Conservation (phyloP, 192 early-diverging fungal species). For the Rhizophagus prolifer region DNA sequence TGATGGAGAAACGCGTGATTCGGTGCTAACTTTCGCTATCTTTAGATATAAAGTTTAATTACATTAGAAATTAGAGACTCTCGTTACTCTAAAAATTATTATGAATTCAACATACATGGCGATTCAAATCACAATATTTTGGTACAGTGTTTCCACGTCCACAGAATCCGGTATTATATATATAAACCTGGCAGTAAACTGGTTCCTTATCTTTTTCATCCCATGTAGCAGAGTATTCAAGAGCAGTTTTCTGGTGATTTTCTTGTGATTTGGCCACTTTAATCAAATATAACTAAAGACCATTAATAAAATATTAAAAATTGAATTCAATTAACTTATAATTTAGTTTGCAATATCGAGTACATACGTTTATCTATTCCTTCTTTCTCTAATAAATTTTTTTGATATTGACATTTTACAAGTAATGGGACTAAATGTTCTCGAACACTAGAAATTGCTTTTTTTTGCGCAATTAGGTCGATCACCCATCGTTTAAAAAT, state of each 20-base stretch:
- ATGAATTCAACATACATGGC: conserved; percentile 53
- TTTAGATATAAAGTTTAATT: conserved; percentile 20
- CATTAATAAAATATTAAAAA: too few relatives aligned
- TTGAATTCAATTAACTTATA: too few relatives aligned
- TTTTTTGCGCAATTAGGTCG: conserved; percentile 66
- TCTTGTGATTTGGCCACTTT: conserved; percentile 33
- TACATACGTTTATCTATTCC: conserved; percentile 61
- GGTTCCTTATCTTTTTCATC: conserved; percentile 46
- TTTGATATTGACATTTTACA: conserved; percentile 81
- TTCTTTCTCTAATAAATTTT: conserved; percentile 63
- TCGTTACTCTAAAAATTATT: not conserved
- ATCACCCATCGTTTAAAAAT: conserved; percentile 93
- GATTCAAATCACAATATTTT: conserved; percentile 87
- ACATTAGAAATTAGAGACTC: too few relatives aligned
- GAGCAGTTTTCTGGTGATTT: conserved; percentile 37
- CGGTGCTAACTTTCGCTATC: conserved; percentile 44
- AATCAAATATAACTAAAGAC: too few relatives aligned
- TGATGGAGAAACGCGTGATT: conserved; percentile 63
- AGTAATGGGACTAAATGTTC: conserved; percentile 85
- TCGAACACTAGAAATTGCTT: conserved; percentile 70
- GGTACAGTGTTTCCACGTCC: conserved; percentile 82
- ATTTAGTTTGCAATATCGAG: too few relatives aligned
- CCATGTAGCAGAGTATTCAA: conserved; percentile 38
- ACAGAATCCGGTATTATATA: conserved; percentile 67
- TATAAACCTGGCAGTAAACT: conserved; percentile 54